Evolutionary conservation across 352 stramenopile genomes (phyloP).

Genomic region (Salisapilia sapeloensis): DNA sequence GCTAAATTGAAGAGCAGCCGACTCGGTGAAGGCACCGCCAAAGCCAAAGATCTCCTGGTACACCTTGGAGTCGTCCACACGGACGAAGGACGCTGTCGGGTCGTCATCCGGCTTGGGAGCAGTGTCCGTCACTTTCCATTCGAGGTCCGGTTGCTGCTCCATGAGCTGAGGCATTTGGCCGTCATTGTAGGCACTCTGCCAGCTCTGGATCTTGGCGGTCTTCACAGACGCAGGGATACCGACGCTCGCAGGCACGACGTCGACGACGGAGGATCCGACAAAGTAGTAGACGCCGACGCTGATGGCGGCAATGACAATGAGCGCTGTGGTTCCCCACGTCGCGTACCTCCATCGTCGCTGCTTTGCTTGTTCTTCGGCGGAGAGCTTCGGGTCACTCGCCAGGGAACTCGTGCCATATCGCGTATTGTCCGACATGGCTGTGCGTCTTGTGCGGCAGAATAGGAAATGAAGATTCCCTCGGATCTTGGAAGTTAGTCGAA

Average conservation of each 20-base stretch:
- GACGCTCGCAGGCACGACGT: not conserved
- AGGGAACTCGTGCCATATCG: constrained; percentile 13
- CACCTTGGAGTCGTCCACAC: constrained; percentile 23
- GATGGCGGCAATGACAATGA: constrained; percentile 9
- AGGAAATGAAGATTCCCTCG: too few relatives aligned
- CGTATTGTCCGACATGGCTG: too few relatives aligned
- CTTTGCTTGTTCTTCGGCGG: too few relatives aligned
- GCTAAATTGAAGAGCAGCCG: constrained; percentile 72
- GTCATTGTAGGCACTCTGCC: constrained; percentile 49
- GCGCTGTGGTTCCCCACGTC: constrained; percentile 9
- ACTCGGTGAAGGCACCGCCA: constrained; percentile 86
- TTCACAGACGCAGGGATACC: not conserved
- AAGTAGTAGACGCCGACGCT: constrained; percentile 8
- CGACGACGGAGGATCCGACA: constrained; percentile 1
- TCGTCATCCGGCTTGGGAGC: not conserved
- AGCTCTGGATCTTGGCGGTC: constrained; percentile 14
- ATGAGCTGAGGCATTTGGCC: constrained; percentile 41
- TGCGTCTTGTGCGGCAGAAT: too few relatives aligned
- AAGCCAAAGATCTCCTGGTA: constrained; percentile 82
- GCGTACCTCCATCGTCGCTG: constrained; percentile 10
- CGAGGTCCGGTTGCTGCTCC: constrained; percentile 21
- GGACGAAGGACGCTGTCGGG: constrained; percentile 18
- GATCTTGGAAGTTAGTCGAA: too few relatives aligned
- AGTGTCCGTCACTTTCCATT: constrained; percentile 13
- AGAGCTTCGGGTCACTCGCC: constrained; percentile 5